A percentile compares a stretch with the other conserved stretches of the same genome.
phyloP scores from a whole-genome alignment of 352 stramenopile species.

The Aphanomyces invadans region DNA sequence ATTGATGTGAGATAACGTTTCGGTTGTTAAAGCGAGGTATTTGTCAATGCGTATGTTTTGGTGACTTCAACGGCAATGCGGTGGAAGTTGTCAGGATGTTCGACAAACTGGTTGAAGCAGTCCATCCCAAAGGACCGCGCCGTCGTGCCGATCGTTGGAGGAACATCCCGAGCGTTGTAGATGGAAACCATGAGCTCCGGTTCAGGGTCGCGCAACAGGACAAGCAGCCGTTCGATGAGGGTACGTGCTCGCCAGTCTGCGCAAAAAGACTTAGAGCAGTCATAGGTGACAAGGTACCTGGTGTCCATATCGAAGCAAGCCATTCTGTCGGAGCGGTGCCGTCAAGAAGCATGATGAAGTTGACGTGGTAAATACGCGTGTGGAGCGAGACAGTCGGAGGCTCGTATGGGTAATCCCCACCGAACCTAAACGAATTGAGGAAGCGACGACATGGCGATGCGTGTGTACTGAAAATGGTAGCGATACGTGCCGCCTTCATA shows the following conservation, averaged over 20 bases:
- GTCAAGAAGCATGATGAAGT: constrained; percentile 59
- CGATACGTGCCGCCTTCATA: constrained; percentile 43
- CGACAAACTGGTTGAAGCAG: constrained; percentile 42
- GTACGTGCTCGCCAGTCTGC: constrained; percentile 44
- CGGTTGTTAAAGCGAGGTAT: neutral
- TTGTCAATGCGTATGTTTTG: neutral
- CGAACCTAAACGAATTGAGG: constrained; percentile 29
- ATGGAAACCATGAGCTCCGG: constrained; percentile 6
- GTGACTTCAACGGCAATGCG: constrained; percentile 35
- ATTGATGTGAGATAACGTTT: neutral
- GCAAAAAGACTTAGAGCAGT: no score
- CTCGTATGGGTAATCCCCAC: constrained; percentile 53
- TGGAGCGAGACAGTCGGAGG: constrained; percentile 35
- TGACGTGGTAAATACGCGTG: constrained; percentile 62
- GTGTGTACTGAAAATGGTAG: constrained; percentile 37
- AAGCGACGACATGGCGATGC: neutral
- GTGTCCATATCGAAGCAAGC: constrained; percentile 38
- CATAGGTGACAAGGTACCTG: no score
- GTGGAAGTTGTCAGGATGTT: constrained; percentile 33
- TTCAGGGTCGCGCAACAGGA: neutral
- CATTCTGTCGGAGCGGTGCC: constrained; percentile 41
- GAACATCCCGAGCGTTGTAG: neutral
- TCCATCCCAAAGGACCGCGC: constrained; percentile 29
- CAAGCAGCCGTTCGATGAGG: constrained; percentile 32
- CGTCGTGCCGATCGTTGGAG: constrained; percentile 33